These are phyloP conservation scores for Lepidium campestre DNA, from an alignment of 441 rosid genomes.

Conservation along the genomic window DNA sequence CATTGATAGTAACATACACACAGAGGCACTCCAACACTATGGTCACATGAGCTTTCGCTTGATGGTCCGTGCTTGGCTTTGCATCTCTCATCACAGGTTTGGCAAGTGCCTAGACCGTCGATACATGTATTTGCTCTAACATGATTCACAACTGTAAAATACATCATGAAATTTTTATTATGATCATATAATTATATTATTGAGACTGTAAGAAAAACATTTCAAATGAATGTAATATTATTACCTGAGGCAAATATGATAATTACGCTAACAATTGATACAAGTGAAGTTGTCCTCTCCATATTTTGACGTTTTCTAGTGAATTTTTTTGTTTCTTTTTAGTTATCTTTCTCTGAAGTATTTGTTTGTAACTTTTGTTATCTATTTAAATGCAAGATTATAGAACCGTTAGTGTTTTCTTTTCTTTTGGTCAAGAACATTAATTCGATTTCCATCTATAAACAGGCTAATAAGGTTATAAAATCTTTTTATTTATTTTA, in stretches of 20 bases:
- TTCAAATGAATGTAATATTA: neutral
- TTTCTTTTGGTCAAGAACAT: neutral
- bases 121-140: neutral
- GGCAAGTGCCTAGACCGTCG: conserved; percentile 2
- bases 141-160: conserved; percentile 8
- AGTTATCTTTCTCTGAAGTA: neutral
- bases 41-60: neutral
- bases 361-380: neutral
- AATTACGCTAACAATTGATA: neutral
- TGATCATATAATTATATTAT: neutral
- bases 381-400: neutral
- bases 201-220: neutral
- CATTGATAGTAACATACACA: conserved; percentile 13
- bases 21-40: neutral
- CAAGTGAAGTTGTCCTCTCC: conserved; percentile 1
- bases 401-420: neutral
- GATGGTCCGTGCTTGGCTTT: conserved; percentile 17
- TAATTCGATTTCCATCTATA: neutral
- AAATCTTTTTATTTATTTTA: neutral
- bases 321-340: neutral
- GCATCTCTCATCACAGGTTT: conserved; percentile 10
- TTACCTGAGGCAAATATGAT: conserved; percentile 13
- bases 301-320: neutral
- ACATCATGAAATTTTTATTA: no score
- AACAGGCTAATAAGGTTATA: neutral